These are phyloP conservation scores for Paecilomyces sp. DNA, from an alignment of 2,329 filamentous ascomycete species.

Conservation along the genomic window DNA sequence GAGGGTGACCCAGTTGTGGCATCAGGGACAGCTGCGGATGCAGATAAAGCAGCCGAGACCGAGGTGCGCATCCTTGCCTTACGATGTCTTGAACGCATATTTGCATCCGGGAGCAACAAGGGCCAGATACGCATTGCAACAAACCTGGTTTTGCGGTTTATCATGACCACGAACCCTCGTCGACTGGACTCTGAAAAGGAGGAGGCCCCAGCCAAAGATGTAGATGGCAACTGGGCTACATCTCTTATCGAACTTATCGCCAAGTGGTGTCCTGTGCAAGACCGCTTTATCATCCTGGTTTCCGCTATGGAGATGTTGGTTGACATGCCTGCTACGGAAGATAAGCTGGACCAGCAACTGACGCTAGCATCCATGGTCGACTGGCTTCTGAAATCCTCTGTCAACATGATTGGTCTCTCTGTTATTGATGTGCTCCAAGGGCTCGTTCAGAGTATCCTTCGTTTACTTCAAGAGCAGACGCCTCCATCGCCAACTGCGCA, in stretches of 20 bases:
- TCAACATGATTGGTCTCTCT: slow-evolving; percentile 91
- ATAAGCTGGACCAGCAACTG: slow-evolving; percentile 65
- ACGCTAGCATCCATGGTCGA: slow-evolving; percentile 71
- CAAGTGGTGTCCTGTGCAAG: slow-evolving; percentile 86
- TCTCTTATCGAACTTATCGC: slow-evolving; percentile 73
- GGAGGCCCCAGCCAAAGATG: slow-evolving; percentile 34
- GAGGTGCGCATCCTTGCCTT: slow-evolving; percentile 78
- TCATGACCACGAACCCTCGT: slow-evolving; percentile 47
- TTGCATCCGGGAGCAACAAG: slow-evolving; percentile 67
- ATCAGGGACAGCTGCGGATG: slow-evolving; percentile 73
- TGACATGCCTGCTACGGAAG: slow-evolving; percentile 60
- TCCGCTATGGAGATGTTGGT: slow-evolving; percentile 71
- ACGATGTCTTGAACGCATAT: slow-evolving; percentile 80
- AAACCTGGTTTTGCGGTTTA: slow-evolving; percentile 64
- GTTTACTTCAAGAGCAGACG: slow-evolving; percentile 60
- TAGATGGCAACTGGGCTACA: slow-evolving; percentile 67
- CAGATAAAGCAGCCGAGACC: slow-evolving; percentile 83
- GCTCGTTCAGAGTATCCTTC: slow-evolving; percentile 74
- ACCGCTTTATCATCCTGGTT: slow-evolving; percentile 84
- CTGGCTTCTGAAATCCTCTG: slow-evolving; percentile 74
- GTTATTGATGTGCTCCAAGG: slow-evolving; percentile 91
- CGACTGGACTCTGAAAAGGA: slow-evolving; percentile 44
- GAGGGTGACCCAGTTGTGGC: slow-evolving; percentile 60
- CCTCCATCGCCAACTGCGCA: slow-evolving; percentile 9
- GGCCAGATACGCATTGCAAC: slow-evolving; percentile 76